These are phyloP conservation scores for Nepenthes mirabilis DNA, from an alignment of 148 eudicot species.

Conservation along the genomic window DNA sequence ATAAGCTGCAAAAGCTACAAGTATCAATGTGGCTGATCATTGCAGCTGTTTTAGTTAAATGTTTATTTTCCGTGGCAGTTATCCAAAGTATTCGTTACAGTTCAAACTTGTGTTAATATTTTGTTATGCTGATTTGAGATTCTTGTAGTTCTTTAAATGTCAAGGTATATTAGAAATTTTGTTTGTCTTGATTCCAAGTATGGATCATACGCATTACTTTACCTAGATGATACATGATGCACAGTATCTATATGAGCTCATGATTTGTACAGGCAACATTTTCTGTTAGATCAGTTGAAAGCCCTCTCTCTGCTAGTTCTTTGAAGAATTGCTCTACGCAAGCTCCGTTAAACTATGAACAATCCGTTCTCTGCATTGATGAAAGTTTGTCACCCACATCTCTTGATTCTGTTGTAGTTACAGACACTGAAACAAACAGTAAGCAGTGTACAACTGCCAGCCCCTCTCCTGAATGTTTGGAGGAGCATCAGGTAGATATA, in stretches of 20 bases:
- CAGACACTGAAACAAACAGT: constrained; percentile 38
- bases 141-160: too few relatives aligned
- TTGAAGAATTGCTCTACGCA: constrained; percentile 39
- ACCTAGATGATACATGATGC: background rate
- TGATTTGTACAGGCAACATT: constrained; percentile 32
- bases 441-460: constrained; percentile 45
- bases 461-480: constrained; percentile 53
- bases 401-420: constrained; percentile 55
- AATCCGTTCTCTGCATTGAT: constrained; percentile 32
- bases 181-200: background rate
- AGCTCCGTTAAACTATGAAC: constrained; percentile 44
- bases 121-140: too few relatives aligned
- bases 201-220: background rate
- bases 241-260: constrained; percentile 7
- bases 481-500: constrained; percentile 36
- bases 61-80: too few relatives aligned
- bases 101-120: too few relatives aligned
- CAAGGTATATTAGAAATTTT: too few relatives aligned
- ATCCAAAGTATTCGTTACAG: too few relatives aligned
- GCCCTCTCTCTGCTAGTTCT: constrained; percentile 41
- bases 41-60: too few relatives aligned
- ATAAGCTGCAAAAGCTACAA: too few relatives aligned
- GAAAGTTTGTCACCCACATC: constrained; percentile 65
- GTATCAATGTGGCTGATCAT: too few relatives aligned
- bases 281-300: constrained; percentile 46